These are phyloP conservation scores for Paecilomyces formosus DNA, from an alignment of 2,329 filamentous ascomycete species.

Conservation along the genomic window DNA sequence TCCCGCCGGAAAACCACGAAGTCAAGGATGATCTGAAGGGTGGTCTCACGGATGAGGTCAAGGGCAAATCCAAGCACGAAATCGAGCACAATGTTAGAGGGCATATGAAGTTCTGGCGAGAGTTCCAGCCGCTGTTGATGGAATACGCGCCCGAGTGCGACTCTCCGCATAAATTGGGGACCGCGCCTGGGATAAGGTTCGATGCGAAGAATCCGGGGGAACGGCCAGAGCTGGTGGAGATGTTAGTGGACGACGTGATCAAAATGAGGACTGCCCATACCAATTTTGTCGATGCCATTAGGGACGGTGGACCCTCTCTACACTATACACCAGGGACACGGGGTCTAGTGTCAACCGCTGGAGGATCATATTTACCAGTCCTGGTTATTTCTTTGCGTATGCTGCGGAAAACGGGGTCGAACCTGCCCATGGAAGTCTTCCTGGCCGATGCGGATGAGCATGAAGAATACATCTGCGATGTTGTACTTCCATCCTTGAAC, in stretches of 20 bases:
- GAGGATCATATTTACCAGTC: constrained; percentile 35
- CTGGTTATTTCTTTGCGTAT: constrained; percentile 39
- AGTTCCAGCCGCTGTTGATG: constrained; percentile 24
- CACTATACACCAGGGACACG: constrained; percentile 25
- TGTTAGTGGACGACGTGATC: constrained; percentile 20
- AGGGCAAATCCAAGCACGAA: constrained; percentile 1
- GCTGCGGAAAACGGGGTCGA: constrained; percentile 36
- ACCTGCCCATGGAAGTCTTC: constrained; percentile 40
- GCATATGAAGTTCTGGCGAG: constrained; percentile 26
- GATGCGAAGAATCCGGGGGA: constrained; percentile 17
- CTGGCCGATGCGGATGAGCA: constrained; percentile 35
- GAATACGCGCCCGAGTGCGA: constrained; percentile 21
- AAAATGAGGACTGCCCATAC: constrained; percentile 27
- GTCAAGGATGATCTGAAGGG: background rate
- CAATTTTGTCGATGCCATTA: constrained; percentile 25
- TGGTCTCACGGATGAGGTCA: background rate
- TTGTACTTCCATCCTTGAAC: constrained; percentile 35
- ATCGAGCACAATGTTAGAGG: constrained; percentile 6
- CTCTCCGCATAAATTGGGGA: constrained; percentile 18
- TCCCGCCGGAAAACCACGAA: background rate
- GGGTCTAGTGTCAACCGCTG: constrained; percentile 42
- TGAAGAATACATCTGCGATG: constrained; percentile 35
- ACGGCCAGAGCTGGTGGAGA: constrained; percentile 23
- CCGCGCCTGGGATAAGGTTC: constrained; percentile 18
- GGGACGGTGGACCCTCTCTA: constrained; percentile 19